Conservation (phyloP, 1,139 yeast species). For the Blastobotrys aristatus region DNA sequence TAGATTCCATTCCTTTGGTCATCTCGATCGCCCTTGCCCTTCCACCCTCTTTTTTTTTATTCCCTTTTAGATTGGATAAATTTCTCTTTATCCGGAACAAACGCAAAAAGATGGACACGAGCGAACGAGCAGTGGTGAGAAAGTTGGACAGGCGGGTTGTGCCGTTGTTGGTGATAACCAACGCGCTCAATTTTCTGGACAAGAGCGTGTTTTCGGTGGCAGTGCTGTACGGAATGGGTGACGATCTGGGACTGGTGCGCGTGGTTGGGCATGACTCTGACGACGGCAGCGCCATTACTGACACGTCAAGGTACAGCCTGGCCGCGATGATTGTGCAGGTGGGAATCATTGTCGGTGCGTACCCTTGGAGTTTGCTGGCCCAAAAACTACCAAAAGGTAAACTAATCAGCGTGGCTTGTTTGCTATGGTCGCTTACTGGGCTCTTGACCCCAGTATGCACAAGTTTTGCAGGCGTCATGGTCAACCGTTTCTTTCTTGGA, state of each 20-base stretch:
- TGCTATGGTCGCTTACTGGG: constrained; percentile 14
- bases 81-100: no score
- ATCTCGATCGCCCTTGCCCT: no score
- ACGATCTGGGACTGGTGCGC: constrained; percentile 5
- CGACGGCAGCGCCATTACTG: constrained; percentile 27
- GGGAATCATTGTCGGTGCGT: constrained; percentile 42
- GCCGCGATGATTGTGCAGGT: constrained; percentile 42
- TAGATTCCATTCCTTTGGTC: no score
- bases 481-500: constrained; percentile 16
- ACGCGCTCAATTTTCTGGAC: constrained; percentile 27
- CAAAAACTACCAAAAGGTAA: constrained; percentile 51
- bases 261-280: constrained; percentile 33
- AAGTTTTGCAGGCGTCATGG: constrained; percentile 15
- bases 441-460: constrained; percentile 13
- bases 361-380: constrained; percentile 43
- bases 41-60: no score
- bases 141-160: constrained; percentile 14
- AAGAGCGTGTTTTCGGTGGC: constrained; percentile 28
- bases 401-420: constrained; percentile 5
- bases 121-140: constrained; percentile 10
- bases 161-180: constrained; percentile 16
- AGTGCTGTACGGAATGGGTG: constrained; percentile 11
- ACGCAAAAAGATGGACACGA: no score
- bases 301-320: constrained; percentile 44
- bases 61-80: no score